These are phyloP conservation scores for Schwanniomyces etchellsii DNA, from an alignment of 1,139 yeast genomes.

Conservation along the genomic window DNA sequence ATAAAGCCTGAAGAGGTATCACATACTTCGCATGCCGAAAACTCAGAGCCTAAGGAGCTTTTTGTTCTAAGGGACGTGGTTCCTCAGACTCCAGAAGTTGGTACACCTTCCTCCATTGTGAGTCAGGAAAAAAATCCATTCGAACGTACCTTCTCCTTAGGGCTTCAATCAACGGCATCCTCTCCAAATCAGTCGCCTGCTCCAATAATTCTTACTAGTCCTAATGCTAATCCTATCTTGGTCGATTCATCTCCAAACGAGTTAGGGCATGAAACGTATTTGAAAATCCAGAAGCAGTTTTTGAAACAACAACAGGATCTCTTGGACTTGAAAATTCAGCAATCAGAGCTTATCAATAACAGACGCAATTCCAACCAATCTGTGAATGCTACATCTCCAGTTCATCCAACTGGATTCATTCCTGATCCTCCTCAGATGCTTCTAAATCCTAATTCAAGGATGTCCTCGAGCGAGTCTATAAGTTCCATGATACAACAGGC, in stretches of 20 bases:
- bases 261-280: conserved; percentile 29
- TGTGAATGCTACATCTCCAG: conserved; percentile 4
- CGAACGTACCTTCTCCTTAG: conserved; percentile 26
- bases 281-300: conserved; percentile 34
- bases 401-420: neutral
- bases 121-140: conserved; percentile 32
- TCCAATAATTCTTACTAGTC: conserved; percentile 3
- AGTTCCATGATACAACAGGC: conserved; percentile 9
- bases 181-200: conserved; percentile 11
- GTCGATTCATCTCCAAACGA: conserved; percentile 7
- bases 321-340: conserved; percentile 20
- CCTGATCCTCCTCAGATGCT: conserved; percentile 3
- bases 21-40: neutral
- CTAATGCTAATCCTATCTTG: conserved; percentile 1
- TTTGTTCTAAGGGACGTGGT: conserved; percentile 1
- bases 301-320: conserved; percentile 35
- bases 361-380: conserved; percentile 6
- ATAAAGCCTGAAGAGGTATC: neutral
- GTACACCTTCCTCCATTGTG: conserved; percentile 3
- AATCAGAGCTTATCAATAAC: conserved; percentile 9
- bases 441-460: conserved; percentile 6
- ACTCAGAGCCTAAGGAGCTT: conserved; percentile 1
- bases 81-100: conserved; percentile 2
- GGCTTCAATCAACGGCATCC: conserved; percentile 9
- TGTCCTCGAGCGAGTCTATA: conserved; percentile 10